phyloP scores from a whole-genome alignment of 2,329 filamentous ascomycete genomes.

The Didymella segeticola region DNA sequence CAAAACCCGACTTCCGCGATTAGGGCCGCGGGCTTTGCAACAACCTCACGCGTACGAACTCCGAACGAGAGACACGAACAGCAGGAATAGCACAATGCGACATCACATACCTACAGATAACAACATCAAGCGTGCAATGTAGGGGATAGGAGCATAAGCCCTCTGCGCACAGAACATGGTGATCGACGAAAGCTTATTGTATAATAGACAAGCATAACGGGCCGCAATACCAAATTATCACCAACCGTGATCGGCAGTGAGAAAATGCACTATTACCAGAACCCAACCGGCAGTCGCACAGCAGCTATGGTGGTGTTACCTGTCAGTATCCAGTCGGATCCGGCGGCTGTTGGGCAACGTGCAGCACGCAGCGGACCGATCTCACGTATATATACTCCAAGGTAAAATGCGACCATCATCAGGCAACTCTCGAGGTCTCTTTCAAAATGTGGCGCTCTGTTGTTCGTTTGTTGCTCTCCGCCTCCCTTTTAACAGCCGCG shows the following conservation, averaged over 20 bases:
- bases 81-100: neutral
- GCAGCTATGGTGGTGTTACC: neutral
- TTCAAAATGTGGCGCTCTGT: neutral
- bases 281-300: neutral
- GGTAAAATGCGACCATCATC: neutral
- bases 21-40: constrained; percentile 9
- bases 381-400: neutral
- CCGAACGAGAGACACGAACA: neutral
- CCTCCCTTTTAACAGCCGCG: neutral
- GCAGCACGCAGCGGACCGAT: constrained; percentile 4
- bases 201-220: neutral
- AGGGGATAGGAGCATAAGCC: too few species aligned
- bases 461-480: neutral
- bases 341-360: neutral
- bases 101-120: neutral
- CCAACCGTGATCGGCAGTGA: neutral
- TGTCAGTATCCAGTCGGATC: constrained; percentile 2
- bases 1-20: constrained; percentile 4
- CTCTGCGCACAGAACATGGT: neutral
- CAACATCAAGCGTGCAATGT: neutral
- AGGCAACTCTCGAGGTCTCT: neutral
- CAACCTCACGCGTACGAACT: neutral
- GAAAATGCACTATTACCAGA: too few species aligned
- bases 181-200: neutral
- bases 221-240: neutral